Conservation (phyloP, 202 grass and related monocot species). For the Carex arenaria region DNA sequence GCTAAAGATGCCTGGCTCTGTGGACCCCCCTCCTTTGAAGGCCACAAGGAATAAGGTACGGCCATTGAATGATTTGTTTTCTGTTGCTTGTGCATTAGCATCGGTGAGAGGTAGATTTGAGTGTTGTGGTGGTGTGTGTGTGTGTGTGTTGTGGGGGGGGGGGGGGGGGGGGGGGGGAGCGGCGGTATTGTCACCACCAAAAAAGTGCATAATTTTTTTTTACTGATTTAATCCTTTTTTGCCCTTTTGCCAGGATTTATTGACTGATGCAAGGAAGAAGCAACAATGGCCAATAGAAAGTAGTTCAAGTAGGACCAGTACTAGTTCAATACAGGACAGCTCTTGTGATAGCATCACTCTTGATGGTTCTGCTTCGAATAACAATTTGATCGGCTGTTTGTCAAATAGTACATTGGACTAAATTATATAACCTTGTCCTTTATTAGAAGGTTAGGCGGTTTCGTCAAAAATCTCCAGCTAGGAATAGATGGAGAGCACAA, state of each 20-base stretch:
- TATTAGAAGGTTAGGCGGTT: not conserved
- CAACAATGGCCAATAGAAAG: slow-evolving; percentile 38
- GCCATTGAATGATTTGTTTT: slow-evolving; percentile 5
- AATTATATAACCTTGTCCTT: not conserved
- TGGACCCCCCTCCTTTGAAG: slow-evolving; percentile 36
- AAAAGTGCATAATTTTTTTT: not conserved
- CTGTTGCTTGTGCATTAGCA: not conserved
- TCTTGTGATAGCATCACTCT: slow-evolving; percentile 43
- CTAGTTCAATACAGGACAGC: slow-evolving; percentile 38
- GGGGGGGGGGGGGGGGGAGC: not conserved
- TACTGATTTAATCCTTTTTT: not conserved
- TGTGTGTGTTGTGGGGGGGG: no score
- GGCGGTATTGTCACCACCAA: not conserved
- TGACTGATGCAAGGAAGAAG: slow-evolving; percentile 51
- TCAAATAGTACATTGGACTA: not conserved
- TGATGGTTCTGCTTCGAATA: slow-evolving; percentile 31
- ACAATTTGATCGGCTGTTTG: slow-evolving; percentile 19
- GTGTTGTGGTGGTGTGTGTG: no score
- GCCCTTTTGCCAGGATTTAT: slow-evolving; percentile 44
- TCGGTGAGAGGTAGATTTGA: not conserved
- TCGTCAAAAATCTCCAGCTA: not conserved
- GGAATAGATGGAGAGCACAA: no score
- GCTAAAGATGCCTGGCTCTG: slow-evolving; percentile 74
- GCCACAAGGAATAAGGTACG: slow-evolving; percentile 36
- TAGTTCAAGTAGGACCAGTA: slow-evolving; percentile 62